Evolutionary conservation across 257 asterid species (phyloP).

Genomic region (Nicotiana sylvestris): DNA sequence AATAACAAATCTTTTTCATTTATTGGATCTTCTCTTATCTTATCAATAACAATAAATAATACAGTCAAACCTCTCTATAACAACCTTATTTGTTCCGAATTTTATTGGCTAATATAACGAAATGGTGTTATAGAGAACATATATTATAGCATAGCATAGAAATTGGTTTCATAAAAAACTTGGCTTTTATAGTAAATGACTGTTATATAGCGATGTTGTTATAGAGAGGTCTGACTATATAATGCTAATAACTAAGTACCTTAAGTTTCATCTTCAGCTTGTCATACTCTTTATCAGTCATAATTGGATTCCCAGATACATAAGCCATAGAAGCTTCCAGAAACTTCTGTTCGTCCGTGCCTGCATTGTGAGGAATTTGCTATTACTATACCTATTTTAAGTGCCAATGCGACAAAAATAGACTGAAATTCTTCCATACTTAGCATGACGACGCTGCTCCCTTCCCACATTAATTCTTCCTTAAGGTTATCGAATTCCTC

Average conservation of each 20-base stretch:
- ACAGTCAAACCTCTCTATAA: too few relatives aligned
- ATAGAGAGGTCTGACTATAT: background rate
- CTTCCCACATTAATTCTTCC: slow-evolving; percentile 99
- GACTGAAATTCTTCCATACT: slow-evolving; percentile 37
- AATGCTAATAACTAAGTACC: slow-evolving; percentile 43
- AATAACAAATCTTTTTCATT: background rate
- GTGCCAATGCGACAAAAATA: background rate
- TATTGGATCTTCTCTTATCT: background rate
- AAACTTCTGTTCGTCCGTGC: slow-evolving; percentile 83
- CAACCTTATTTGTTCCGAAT: too few relatives aligned
- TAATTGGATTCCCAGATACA: slow-evolving; percentile 71
- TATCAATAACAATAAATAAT: background rate
- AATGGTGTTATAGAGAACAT: too few relatives aligned
- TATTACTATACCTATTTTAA: background rate
- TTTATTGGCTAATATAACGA: too few relatives aligned
- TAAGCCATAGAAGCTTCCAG: slow-evolving; percentile 99
- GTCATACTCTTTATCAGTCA: slow-evolving; percentile 80
- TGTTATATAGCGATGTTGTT: too few relatives aligned
- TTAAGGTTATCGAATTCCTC: slow-evolving; percentile 97
- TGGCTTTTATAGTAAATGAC: too few relatives aligned
- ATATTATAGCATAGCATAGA: too few relatives aligned
- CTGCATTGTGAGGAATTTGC: slow-evolving; percentile 32
- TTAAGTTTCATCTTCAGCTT: slow-evolving; percentile 75
- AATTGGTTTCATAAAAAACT: too few relatives aligned
- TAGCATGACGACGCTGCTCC: slow-evolving; percentile 99